Conservation (phyloP, 2,329 filamentous ascomycete species). For the Penicillium griseofulvum region DNA sequence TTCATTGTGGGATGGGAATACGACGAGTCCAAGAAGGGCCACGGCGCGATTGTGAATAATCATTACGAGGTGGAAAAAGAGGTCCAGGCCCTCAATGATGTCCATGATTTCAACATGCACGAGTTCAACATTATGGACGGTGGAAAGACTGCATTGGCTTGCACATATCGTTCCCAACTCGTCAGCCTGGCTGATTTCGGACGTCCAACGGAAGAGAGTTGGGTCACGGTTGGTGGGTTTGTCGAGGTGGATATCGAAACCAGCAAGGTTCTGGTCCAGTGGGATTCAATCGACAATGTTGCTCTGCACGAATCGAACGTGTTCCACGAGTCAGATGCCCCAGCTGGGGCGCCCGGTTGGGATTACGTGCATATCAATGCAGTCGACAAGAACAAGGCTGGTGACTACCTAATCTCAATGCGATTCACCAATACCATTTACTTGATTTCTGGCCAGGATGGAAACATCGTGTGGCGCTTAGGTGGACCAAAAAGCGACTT, state of each 20-base stretch:
- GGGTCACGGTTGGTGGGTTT: constrained; percentile 36
- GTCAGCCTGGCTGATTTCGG: constrained; percentile 31
- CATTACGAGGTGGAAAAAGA: constrained; percentile 46
- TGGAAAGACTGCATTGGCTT: constrained; percentile 36
- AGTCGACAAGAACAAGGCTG: constrained; percentile 40
- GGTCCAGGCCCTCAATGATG: constrained; percentile 31
- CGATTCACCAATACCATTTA: constrained; percentile 42
- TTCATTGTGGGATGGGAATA: constrained; percentile 42
- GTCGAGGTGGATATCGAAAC: constrained; percentile 39
- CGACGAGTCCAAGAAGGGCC: constrained; percentile 43
- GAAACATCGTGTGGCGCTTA: constrained; percentile 41
- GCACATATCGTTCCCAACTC: constrained; percentile 23
- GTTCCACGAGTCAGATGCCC: constrained; percentile 18
- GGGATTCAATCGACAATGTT: constrained; percentile 37
- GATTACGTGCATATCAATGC: constrained; percentile 43
- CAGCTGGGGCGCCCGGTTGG: constrained; percentile 25
- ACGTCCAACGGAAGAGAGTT: constrained; percentile 31
- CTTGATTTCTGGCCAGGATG: constrained; percentile 38
- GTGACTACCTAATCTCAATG: constrained; percentile 42
- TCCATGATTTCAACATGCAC: constrained; percentile 41
- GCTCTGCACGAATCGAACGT: constrained; percentile 33
- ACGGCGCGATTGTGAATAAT: constrained; percentile 50
- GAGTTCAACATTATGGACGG: constrained; percentile 41
- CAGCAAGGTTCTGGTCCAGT: constrained; percentile 36
- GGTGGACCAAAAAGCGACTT: constrained; percentile 36